phyloP scores from a whole-genome alignment of 2,329 filamentous ascomycete species.

The Alternaria triticina region DNA sequence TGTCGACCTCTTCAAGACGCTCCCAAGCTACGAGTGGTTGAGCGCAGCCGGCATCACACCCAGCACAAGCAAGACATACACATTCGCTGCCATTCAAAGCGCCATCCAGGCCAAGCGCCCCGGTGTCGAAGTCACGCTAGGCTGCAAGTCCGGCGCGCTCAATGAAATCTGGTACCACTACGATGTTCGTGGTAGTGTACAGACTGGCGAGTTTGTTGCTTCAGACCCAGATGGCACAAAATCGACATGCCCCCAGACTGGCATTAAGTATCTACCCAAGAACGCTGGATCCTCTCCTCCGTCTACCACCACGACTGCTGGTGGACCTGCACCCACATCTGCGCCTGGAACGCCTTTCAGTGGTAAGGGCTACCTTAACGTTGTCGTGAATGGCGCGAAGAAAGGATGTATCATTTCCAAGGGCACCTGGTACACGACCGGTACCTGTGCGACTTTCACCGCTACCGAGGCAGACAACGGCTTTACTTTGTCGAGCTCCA shows the following conservation, averaged over 20 bases:
- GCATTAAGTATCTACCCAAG: slow-evolving; percentile 72
- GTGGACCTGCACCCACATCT: slow-evolving; percentile 34
- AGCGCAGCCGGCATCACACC: slow-evolving; percentile 66
- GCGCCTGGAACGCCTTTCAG: slow-evolving; percentile 55
- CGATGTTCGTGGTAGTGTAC: slow-evolving; percentile 65
- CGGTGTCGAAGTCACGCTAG: slow-evolving; percentile 65
- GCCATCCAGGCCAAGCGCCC: slow-evolving; percentile 62
- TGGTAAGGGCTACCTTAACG: slow-evolving; percentile 67
- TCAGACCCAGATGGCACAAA: slow-evolving; percentile 63
- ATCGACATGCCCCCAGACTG: slow-evolving; percentile 66
- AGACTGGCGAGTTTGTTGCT: slow-evolving; percentile 66
- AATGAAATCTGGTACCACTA: slow-evolving; percentile 69
- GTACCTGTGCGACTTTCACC: slow-evolving; percentile 71
- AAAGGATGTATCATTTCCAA: slow-evolving; percentile 71
- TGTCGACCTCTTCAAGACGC: slow-evolving; percentile 68
- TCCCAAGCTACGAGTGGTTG: slow-evolving; percentile 71
- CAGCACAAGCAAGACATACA: slow-evolving; percentile 64
- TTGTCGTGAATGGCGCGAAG: slow-evolving; percentile 55
- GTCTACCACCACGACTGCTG: slow-evolving; percentile 35
- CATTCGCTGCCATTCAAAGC: slow-evolving; percentile 62
- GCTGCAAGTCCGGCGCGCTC: slow-evolving; percentile 58
- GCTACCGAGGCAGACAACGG: slow-evolving; percentile 51
- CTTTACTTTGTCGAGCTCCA: slow-evolving; percentile 43
- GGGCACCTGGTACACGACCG: slow-evolving; percentile 71
- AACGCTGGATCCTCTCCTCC: slow-evolving; percentile 36